Evolutionary conservation across 2,329 filamentous ascomycete species (phyloP), one percentile per base, ranked within the genome.

Genomic region (Arthroderma sp.): DNA sequence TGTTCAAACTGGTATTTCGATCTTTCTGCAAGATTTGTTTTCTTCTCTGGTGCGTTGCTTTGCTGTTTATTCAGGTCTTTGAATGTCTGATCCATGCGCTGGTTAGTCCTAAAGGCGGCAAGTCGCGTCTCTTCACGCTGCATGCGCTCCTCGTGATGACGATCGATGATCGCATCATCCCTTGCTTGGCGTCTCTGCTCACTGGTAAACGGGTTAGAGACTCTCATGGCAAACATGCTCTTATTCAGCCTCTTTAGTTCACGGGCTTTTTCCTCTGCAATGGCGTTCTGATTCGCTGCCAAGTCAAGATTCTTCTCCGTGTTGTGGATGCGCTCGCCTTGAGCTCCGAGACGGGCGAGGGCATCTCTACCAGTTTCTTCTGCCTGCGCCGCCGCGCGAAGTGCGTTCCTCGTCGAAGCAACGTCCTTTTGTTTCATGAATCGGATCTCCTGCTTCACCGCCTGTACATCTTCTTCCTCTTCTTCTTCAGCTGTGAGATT

Each of bases 181-280:
- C 77, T 74, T 46, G 76, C 77, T 44, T 72, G 70, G 29, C 73
- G 74, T 38, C 81, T 75, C 52, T 73, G 75, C 50, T 75, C 78
- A 9, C 77, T 78, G 0, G 84, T 91, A 60, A 94, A 85, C 0
- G 82, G 82, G 55, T 86, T 86, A 43, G 72, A 71, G 28, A 88
- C 80, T 56, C 87, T 82, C 22, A 88, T 76, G 4, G 85, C 83
- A 57, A 94, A 94, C 86, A 95, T 94, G 68, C 81, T 87, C 50
- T 82, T 73, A 64, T 95, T 94, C 41, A 93, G 70, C 1, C 77
- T 85, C 68, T 89, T 89, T 33, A 95, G 69, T 58, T 94, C 86
- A 40, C 79, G 77, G 1, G 86, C 82, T 54, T 85, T 83, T 52
- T 88, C 85, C 53, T 87, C 80, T 0, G 85, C 84, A 47, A 83